Conservation (phyloP, 257 asterid genomes). For the Apocynum venetum region DNA sequence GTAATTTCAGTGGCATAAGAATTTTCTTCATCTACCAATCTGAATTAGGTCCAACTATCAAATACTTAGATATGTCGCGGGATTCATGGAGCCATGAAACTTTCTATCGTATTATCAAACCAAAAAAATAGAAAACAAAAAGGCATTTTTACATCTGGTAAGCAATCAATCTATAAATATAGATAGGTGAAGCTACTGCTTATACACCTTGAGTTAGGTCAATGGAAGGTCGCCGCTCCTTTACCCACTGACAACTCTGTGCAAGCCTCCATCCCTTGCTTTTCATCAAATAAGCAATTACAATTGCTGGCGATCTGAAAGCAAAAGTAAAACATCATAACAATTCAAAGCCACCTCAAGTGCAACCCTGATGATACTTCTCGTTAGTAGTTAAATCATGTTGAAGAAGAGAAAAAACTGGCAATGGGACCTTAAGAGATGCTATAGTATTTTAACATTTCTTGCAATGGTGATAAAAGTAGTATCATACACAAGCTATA, state of each 20-base stretch:
- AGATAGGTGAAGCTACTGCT: neutral
- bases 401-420: neutral
- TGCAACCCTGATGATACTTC: neutral
- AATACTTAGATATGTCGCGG: neutral
- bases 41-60: neutral
- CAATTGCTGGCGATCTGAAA: slow-evolving; percentile 90
- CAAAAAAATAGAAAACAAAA: neutral
- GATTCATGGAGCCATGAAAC: neutral
- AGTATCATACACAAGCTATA: neutral
- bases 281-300: slow-evolving; percentile 92
- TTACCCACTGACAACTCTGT: slow-evolving; percentile 94
- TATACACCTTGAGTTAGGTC: slow-evolving; percentile 67
- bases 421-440: neutral
- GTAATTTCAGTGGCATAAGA: neutral
- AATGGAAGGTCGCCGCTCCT: slow-evolving; percentile 74
- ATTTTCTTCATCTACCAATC: neutral
- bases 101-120: neutral
- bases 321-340: slow-evolving; percentile 10
- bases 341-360: neutral
- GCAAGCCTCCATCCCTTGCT: slow-evolving; percentile 88
- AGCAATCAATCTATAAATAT: neutral
- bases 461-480: neutral
- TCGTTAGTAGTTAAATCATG: neutral
- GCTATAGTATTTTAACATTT: neutral
- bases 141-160: neutral